Evolutionary conservation across 129 eudicot genomes (phyloP), one percentile per base, ranked within the genome.

Genomic region (Helianthus tuberosus): DNA sequence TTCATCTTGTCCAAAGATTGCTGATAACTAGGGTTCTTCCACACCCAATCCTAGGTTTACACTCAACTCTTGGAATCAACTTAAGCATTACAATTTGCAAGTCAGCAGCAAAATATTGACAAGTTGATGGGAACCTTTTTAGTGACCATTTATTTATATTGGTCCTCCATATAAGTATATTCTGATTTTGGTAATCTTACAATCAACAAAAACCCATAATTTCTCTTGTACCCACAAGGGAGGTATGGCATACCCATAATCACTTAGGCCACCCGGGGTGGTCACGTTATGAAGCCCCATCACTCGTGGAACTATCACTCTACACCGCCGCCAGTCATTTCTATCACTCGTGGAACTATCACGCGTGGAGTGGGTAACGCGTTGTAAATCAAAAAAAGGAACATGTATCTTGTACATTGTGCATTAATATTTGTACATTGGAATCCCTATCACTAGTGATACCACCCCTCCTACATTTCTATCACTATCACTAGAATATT

Each of bases 151-250:
- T 72, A 27, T 27, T 27, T 43, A 60, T 27, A 29, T 58, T 64
- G 77, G 82, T 64, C 73, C 78, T 72, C 73, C 63, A 64, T 27
- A 71, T 71, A 64, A 71, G 77, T 78, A 78, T 78, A 78, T 78
- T 78, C 82, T 71, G 66, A 79, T 79, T 79, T 79, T 64, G 64
- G 43, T 72, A 51, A 75, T 16, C 64, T 36, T 49, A 32, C 35
- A 7, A 60, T 66, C 6, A 29, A 74, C 78, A 20, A 20, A 20
- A 0, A 20, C 23, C 23, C 23, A 73, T 49, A 48, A 63, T 48
- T 48, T 63, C 39, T 63, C 52, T 48, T 74, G 71, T 63, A 49
- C 71, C 76, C 78, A 62, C 71, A 63, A 36, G 71, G 78, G 71
- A 63, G 78, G 61, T 74, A 50, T 25, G 16, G 3, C 27, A 59